Percentiles rank a stretch among this genome's conserved stretches.
Conservation (phyloP, 768 basidiomycete species). For the Saitozyma podzolica region DNA sequence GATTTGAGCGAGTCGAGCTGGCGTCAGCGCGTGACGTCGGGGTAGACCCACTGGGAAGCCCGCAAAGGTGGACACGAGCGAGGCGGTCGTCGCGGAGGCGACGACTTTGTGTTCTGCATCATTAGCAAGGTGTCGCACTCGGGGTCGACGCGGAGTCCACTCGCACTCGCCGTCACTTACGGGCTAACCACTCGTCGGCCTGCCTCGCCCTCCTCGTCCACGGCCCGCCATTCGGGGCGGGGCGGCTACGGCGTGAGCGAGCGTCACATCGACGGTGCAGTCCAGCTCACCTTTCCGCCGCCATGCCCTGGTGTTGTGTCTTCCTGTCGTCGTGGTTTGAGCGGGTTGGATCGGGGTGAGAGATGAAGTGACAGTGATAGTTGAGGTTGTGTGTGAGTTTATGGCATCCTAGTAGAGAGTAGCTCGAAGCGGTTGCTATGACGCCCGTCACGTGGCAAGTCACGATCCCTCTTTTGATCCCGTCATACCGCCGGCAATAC, state of each 20-base stretch:
- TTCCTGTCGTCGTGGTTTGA: background rate
- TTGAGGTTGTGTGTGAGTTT: background rate
- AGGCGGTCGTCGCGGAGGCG: slow-evolving; percentile 85
- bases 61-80: slow-evolving; percentile 86
- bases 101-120: slow-evolving; percentile 43
- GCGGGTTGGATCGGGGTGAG: background rate
- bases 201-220: slow-evolving; percentile 27
- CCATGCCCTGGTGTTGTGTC: slow-evolving; percentile 28
- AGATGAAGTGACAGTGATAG: background rate
- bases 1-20: slow-evolving; percentile 95
- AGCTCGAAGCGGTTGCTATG: too few relatives aligned
- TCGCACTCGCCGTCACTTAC: slow-evolving; percentile 21
- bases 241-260: slow-evolving; percentile 23
- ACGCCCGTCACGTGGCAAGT: too few relatives aligned
- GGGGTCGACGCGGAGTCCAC: background rate
- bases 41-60: slow-evolving; percentile 72
- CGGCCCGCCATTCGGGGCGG: slow-evolving; percentile 38
- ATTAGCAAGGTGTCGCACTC: slow-evolving; percentile 3
- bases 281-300: slow-evolving; percentile 32
- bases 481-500: too few relatives aligned
- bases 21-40: background rate
- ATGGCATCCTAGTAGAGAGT: background rate
- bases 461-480: too few relatives aligned
- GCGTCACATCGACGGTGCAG: background rate
- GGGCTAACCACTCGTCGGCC: slow-evolving; percentile 42